Conservation (phyloP, 495 filamentous ascomycete species). For the Penicillium silybi region DNA sequence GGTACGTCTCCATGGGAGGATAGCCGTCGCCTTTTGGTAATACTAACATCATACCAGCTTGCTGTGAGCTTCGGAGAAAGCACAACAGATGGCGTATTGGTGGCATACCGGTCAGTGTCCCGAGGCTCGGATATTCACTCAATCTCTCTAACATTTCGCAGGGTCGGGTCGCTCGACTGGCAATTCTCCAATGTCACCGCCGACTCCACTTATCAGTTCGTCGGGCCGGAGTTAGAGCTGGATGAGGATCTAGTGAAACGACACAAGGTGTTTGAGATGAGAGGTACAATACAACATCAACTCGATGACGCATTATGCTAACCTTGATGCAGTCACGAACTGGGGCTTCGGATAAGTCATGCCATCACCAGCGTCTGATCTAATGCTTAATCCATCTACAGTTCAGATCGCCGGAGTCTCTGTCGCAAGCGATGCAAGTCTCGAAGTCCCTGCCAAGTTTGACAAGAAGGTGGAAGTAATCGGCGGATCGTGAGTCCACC, state of each 20-base stretch:
- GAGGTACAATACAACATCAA: conserved; percentile 20
- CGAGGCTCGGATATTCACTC: not conserved
- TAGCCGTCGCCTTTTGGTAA: not conserved
- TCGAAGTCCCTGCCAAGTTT: conserved; percentile 51
- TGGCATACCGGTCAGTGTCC: conserved; percentile 48
- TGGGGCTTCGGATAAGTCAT: conserved; percentile 57
- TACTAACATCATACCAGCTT: conserved; percentile 20
- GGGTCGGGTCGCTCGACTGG: conserved; percentile 62
- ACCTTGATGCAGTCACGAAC: conserved; percentile 52
- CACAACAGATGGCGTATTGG: conserved; percentile 52
- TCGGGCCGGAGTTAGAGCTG: conserved; percentile 29
- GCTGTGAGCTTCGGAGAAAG: conserved; percentile 60
- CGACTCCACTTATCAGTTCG: conserved; percentile 56
- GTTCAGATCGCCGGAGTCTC: conserved; percentile 58
- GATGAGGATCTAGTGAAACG: conserved; percentile 9
- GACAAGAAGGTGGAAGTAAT: conserved; percentile 60
- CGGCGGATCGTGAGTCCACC: conserved; percentile 49
- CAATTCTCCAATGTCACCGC: conserved; percentile 64
- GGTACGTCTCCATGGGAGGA: conserved; percentile 22
- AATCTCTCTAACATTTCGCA: conserved; percentile 12
- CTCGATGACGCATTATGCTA: not conserved
- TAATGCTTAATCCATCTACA: conserved; percentile 17
- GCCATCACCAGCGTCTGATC: not conserved
- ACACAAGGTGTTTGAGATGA: conserved; percentile 32
- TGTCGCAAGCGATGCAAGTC: conserved; percentile 40